Percentiles rank a stretch among this genome's conserved stretches.
Evolutionary conservation across 441 rosid species (phyloP).

Genomic region (Populus trichocarpa): DNA sequence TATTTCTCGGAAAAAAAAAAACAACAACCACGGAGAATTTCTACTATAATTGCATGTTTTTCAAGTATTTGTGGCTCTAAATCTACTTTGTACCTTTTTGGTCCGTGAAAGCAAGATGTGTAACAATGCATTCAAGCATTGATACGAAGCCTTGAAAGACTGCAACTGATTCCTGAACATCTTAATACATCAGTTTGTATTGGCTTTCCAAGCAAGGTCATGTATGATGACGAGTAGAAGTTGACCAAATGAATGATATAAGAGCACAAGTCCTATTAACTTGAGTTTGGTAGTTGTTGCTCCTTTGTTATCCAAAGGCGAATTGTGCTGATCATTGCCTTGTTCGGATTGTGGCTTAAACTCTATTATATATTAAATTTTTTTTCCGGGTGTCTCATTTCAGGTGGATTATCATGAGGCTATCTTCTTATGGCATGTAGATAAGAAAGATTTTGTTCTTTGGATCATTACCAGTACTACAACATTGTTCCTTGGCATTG

Average conservation of each 20-base stretch:
- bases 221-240: background rate
- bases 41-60: background rate
- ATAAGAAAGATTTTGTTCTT: slow-evolving; percentile 94
- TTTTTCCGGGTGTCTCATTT: slow-evolving; percentile 24
- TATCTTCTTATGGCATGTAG: slow-evolving; percentile 87
- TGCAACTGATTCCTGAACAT: background rate
- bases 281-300: background rate
- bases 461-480: slow-evolving; percentile 79
- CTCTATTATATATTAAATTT: background rate
- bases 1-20: background rate
- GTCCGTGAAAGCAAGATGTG: background rate
- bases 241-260: background rate
- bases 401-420: slow-evolving; percentile 97
- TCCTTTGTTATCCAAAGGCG: background rate
- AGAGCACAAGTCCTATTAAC: background rate
- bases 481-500: slow-evolving; percentile 92
- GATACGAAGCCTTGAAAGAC: background rate
- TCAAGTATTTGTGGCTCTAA: slow-evolving; percentile 4
- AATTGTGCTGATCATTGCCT: background rate
- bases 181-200: background rate
- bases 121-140: background rate
- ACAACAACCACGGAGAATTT: background rate
- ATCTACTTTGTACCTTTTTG: background rate
- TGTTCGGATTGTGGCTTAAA: background rate
- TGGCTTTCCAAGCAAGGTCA: background rate